Evolutionary conservation across 208 protist genomes (phyloP).

Genomic region (Acanthamoeba sp.): DNA sequence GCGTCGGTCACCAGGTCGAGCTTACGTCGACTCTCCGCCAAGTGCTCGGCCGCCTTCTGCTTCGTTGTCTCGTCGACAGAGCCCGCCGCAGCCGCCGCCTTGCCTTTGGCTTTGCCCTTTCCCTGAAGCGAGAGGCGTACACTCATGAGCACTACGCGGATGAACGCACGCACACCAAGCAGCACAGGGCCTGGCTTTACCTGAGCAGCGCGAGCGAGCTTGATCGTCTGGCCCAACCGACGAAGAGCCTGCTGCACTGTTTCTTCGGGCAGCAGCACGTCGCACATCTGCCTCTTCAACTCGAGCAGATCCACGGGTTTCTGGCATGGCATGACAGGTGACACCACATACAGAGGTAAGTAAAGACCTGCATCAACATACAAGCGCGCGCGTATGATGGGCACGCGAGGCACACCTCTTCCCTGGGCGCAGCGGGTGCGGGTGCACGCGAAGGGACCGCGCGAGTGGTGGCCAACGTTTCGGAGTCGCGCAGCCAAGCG

Average conservation of each 20-base stretch:
- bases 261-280: background rate
- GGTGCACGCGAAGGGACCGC: background rate
- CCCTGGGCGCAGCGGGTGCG: background rate
- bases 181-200: background rate
- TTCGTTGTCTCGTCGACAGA: background rate
- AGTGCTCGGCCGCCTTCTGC: background rate
- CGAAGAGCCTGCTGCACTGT: background rate
- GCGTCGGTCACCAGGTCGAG: background rate
- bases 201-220: background rate
- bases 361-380: background rate
- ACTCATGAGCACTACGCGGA: background rate
- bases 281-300: background rate
- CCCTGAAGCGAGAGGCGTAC: background rate
- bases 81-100: background rate
- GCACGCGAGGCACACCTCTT: background rate
- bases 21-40: background rate
- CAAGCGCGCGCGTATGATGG: background rate
- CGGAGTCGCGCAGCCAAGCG: background rate
- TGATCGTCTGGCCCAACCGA: background rate
- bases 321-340: background rate
- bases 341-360: background rate
- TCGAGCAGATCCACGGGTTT: background rate
- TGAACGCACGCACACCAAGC: background rate
- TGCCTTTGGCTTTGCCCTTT: background rate
- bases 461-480: background rate